These are phyloP conservation scores for Amanita pallidorosea DNA, from an alignment of 768 basidiomycete genomes.

Conservation along the genomic window DNA sequence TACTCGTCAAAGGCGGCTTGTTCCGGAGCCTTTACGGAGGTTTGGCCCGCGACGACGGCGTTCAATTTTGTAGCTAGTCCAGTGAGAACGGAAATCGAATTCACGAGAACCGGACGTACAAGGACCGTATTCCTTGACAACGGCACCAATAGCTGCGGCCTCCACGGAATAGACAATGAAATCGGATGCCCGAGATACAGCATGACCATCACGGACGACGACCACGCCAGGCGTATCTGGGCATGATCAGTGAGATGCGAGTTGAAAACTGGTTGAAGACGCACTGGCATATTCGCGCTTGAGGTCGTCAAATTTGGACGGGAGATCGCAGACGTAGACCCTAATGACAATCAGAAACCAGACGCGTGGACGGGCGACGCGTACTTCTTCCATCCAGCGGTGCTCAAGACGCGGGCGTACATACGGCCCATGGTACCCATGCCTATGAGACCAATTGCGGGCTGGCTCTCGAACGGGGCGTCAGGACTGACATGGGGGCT, in stretches of 20 bases:
- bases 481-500: constrained; percentile 20
- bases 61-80: constrained; percentile 77
- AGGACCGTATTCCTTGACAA: constrained; percentile 88
- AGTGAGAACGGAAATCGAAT: constrained; percentile 3
- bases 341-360: constrained; percentile 25
- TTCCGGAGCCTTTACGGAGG: constrained; percentile 95
- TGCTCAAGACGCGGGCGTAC: constrained; percentile 74
- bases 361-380: constrained; percentile 4
- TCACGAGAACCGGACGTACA: constrained; percentile 38
- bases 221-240: constrained; percentile 50
- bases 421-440: constrained; percentile 98
- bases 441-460: constrained; percentile 83
- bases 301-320: constrained; percentile 59
- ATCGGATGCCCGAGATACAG: constrained; percentile 81
- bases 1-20: constrained; percentile 79
- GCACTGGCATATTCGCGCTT: constrained; percentile 50
- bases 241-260: neutral
- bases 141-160: constrained; percentile 73
- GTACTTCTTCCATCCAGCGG: constrained; percentile 82
- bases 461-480: constrained; percentile 36
- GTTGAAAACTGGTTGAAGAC: neutral
- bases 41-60: constrained; percentile 92
- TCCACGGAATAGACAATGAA: constrained; percentile 95
- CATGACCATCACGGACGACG: constrained; percentile 73
- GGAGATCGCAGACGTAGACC: constrained; percentile 84